phyloP scores from a whole-genome alignment of 345 rosid species.

The Linum trigynum region DNA sequence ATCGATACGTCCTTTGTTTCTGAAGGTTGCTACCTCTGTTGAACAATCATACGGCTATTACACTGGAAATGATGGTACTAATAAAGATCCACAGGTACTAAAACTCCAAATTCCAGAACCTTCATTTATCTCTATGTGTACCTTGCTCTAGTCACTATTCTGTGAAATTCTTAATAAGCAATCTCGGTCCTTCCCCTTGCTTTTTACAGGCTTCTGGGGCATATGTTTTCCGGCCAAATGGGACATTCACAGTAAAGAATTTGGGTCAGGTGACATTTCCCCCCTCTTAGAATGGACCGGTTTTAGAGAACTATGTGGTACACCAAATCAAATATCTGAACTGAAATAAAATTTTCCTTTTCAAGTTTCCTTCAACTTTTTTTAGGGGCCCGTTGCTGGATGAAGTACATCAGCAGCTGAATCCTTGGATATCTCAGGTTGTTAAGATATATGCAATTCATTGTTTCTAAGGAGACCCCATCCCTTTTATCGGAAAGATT shows the following conservation, averaged over 20 bases:
- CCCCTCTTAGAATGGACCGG: too few relatives aligned
- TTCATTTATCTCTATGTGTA: not conserved
- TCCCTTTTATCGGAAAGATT: not conserved
- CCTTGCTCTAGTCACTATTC: not conserved
- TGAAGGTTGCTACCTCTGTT: constrained; percentile 61
- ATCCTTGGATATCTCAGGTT: constrained; percentile 88
- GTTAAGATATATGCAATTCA: constrained; percentile 1
- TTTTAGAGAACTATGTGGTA: too few relatives aligned
- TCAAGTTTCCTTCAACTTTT: constrained; percentile 58
- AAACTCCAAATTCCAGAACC: constrained; percentile 8
- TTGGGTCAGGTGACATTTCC: constrained; percentile 42
- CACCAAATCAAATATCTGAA: not conserved
- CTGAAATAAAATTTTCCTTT: constrained; percentile 4
- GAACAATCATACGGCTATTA: constrained; percentile 68
- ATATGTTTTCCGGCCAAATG: constrained; percentile 93
- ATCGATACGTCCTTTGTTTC: constrained; percentile 15
- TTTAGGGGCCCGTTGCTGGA: constrained; percentile 64
- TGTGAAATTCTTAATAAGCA: too few relatives aligned
- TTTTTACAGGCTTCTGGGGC: constrained; percentile 72
- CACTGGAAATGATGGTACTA: constrained; percentile 53
- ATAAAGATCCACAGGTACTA: constrained; percentile 68
- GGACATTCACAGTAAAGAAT: constrained; percentile 46
- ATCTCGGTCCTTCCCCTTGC: constrained; percentile 1
- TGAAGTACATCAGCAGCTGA: constrained; percentile 79
- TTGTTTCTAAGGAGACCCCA: not conserved